Evolutionary conservation across 108 stramenopile genomes (phyloP).

Genomic region (Conticribra guillardii): DNA sequence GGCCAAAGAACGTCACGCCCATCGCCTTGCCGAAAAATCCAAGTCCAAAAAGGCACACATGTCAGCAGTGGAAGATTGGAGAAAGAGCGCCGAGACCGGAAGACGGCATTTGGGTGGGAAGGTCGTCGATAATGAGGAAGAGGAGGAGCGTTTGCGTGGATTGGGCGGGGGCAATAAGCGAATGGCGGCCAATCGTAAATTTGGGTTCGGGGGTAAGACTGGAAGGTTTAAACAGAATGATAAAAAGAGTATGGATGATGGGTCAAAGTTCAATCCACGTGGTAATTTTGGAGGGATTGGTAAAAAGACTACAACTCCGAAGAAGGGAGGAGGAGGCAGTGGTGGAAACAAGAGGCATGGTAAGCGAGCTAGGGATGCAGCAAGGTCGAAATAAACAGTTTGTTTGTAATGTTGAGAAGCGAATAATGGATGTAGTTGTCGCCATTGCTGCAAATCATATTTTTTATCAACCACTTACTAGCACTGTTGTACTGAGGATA

Average conservation of each 20-base stretch:
- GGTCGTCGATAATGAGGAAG: slow-evolving; percentile 62
- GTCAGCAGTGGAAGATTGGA: slow-evolving; percentile 89
- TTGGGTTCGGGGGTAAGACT: slow-evolving; percentile 83
- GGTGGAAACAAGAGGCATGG: slow-evolving; percentile 65
- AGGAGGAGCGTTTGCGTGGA: slow-evolving; percentile 52
- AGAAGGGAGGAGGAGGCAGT: slow-evolving; percentile 35
- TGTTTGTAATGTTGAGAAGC: no score
- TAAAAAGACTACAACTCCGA: slow-evolving; percentile 52
- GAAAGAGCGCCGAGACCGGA: slow-evolving; percentile 64
- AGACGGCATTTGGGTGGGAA: slow-evolving; percentile 53
- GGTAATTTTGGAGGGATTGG: slow-evolving; percentile 84
- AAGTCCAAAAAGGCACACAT: slow-evolving; percentile 87
- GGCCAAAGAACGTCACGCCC: slow-evolving; percentile 81
- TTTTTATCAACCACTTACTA: no score
- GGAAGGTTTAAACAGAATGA: slow-evolving; percentile 92
- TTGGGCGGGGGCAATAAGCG: slow-evolving; percentile 58
- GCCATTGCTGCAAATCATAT: no score
- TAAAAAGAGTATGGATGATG: slow-evolving; percentile 74
- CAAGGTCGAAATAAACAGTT: slow-evolving; percentile 16
- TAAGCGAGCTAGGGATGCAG: slow-evolving; percentile 84
- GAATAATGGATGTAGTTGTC: no score
- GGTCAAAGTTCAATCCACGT: slow-evolving; percentile 77
- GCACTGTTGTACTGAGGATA: no score
- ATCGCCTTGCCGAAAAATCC: slow-evolving; percentile 90
- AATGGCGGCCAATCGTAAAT: slow-evolving; percentile 78